phyloP scores from a whole-genome alignment of 208 protist genomes.

The Leishmania arabica region DNA sequence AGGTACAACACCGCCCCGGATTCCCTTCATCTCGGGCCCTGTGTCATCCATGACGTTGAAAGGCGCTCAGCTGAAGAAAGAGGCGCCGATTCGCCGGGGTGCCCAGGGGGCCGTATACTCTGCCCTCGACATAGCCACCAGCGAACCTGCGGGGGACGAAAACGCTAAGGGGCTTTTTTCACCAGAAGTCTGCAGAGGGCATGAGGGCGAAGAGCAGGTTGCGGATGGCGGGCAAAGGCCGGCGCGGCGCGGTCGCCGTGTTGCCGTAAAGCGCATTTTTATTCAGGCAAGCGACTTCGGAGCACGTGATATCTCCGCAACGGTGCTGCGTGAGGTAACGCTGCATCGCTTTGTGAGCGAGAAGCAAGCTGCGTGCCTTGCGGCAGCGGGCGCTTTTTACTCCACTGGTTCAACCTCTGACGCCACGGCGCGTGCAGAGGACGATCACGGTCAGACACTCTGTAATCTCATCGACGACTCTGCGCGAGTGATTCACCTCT shows the following conservation, averaged over 20 bases:
- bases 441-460: not conserved
- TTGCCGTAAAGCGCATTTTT: constrained; percentile 88
- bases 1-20: not conserved
- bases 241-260: constrained; percentile 15
- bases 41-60: constrained; percentile 36
- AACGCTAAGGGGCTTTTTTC: not conserved
- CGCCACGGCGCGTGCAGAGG: not conserved
- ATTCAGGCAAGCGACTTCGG: constrained; percentile 75
- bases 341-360: constrained; percentile 49
- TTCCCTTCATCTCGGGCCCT: constrained; percentile 35
- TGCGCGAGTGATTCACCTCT: constrained; percentile 45
- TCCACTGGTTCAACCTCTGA: not conserved
- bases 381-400: not conserved
- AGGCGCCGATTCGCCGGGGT: constrained; percentile 62
- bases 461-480: constrained; percentile 27
- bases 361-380: constrained; percentile 8
- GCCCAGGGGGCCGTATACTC: constrained; percentile 85
- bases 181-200: not conserved
- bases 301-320: constrained; percentile 60
- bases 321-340: constrained; percentile 77
- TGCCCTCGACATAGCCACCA: constrained; percentile 38
- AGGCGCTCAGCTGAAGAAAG: constrained; percentile 56
- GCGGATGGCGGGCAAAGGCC: not conserved
- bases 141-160: too few species aligned
- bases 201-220: not conserved